phyloP scores from a whole-genome alignment of 2,329 filamentous ascomycete species.

The Hymenoscyphus scutula region DNA sequence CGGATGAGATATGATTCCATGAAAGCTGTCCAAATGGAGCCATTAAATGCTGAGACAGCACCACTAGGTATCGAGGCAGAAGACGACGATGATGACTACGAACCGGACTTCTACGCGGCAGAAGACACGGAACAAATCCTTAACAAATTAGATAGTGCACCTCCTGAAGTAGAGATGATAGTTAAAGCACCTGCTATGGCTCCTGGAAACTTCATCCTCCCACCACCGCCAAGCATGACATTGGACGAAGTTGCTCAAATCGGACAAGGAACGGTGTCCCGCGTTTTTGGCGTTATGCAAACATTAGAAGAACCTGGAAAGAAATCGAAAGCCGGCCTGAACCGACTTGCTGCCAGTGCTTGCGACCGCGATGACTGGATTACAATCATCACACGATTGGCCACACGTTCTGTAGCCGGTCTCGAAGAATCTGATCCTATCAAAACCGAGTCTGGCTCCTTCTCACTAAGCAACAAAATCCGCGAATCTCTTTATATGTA shows the following conservation, averaged over 20 bases:
- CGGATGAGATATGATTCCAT: constrained; percentile 46
- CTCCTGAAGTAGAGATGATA: constrained; percentile 51
- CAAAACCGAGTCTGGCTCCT: constrained; percentile 54
- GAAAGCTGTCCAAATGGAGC: constrained; percentile 23
- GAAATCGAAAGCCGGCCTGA: constrained; percentile 71
- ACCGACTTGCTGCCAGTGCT: constrained; percentile 77
- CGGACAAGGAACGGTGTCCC: constrained; percentile 69
- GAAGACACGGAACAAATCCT: constrained; percentile 76
- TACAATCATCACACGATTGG: constrained; percentile 79
- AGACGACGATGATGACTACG: constrained; percentile 88
- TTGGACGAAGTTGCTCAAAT: constrained; percentile 69
- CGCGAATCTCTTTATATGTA: constrained; percentile 80
- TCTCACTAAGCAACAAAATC: constrained; percentile 64
- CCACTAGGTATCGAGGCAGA: constrained; percentile 57
- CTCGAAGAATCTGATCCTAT: constrained; percentile 56
- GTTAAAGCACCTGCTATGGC: constrained; percentile 48
- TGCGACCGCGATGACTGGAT: constrained; percentile 90
- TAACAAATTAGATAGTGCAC: constrained; percentile 71
- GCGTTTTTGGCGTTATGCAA: constrained; percentile 76
- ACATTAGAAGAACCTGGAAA: constrained; percentile 66
- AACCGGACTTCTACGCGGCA: constrained; percentile 73
- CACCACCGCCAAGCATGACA: constrained; percentile 71
- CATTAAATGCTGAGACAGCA: constrained; percentile 56
- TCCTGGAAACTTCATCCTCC: constrained; percentile 73
- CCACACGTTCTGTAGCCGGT: constrained; percentile 72